Percentiles rank a stretch among this genome's conserved stretches.
These are phyloP conservation scores for Tylopilus cervinicoccineus DNA, from an alignment of 768 basidiomycete species.

Conservation along the genomic window DNA sequence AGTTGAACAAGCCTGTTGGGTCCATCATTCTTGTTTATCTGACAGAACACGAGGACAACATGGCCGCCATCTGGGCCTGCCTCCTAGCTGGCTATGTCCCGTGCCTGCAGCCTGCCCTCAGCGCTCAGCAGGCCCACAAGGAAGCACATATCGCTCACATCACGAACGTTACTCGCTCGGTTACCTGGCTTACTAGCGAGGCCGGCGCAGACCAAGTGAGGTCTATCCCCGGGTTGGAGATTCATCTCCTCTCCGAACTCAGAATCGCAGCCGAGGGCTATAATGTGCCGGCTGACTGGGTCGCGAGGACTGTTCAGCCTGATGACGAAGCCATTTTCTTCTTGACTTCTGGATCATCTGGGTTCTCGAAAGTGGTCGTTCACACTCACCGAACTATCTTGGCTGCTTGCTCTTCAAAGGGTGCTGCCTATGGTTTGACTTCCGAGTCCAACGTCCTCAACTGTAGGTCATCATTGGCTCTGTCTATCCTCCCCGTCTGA, in stretches of 20 bases:
- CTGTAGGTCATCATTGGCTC: slow-evolving; percentile 23
- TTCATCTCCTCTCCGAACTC: slow-evolving; percentile 24
- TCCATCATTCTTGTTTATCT: slow-evolving; percentile 28
- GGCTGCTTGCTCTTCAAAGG: slow-evolving; percentile 33
- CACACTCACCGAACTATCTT: slow-evolving; percentile 38
- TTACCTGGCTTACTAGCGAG: slow-evolving; percentile 30
- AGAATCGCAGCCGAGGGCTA: slow-evolving; percentile 13
- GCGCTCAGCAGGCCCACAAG: slow-evolving; percentile 31
- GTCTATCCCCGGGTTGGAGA: slow-evolving; percentile 22
- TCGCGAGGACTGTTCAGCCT: slow-evolving; percentile 14
- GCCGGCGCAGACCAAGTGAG: slow-evolving; percentile 23
- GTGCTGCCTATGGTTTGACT: slow-evolving; percentile 31
- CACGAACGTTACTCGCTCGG: slow-evolving; percentile 26
- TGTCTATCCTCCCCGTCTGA: neutral
- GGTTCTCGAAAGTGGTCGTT: slow-evolving; percentile 42
- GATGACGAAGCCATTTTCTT: slow-evolving; percentile 33
- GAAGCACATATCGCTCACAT: slow-evolving; percentile 29
- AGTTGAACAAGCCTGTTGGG: slow-evolving; percentile 22
- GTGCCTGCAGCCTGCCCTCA: slow-evolving; percentile 31
- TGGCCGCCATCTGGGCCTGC: slow-evolving; percentile 31
- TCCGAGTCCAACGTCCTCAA: slow-evolving; percentile 37
- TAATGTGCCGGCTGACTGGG: no score
- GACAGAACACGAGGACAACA: slow-evolving; percentile 34
- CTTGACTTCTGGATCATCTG: slow-evolving; percentile 43
- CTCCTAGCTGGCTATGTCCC: slow-evolving; percentile 29